Conservation (phyloP, 352 stramenopile species). For the Stramenopiles sp. region DNA sequence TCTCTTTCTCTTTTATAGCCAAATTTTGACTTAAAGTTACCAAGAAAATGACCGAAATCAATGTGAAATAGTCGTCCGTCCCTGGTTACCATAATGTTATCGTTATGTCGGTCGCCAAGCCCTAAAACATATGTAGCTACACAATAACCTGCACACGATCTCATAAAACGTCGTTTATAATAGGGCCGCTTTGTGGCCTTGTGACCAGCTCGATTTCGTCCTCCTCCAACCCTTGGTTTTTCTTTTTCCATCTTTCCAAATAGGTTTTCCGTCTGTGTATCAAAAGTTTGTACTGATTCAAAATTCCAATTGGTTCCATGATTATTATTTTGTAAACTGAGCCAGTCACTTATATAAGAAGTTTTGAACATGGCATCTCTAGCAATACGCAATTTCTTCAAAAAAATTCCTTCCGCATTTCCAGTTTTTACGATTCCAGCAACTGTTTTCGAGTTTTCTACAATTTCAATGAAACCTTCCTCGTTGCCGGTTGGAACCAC, state of each 20-base stretch:
- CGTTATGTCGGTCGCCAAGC: conserved; percentile 37
- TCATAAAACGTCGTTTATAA: conserved; percentile 17
- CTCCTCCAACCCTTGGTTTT: background rate
- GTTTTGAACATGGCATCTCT: background rate
- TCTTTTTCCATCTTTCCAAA: background rate
- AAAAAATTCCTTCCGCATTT: background rate
- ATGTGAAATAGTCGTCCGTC: conserved; percentile 30
- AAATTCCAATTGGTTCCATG: background rate
- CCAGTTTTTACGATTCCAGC: conserved; percentile 61
- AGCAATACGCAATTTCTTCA: background rate
- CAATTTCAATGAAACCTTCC: conserved; percentile 31
- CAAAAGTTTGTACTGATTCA: background rate
- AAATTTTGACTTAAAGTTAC: conserved; percentile 32
- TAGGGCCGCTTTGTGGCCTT: background rate
- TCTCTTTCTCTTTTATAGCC: conserved; percentile 52
- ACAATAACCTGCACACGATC: conserved; percentile 27
- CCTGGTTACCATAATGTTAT: conserved; percentile 36
- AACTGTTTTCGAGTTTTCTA: conserved; percentile 79
- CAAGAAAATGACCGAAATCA: conserved; percentile 32
- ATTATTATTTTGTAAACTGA: background rate
- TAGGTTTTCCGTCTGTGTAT: background rate
- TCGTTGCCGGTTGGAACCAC: conserved; percentile 21
- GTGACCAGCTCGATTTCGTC: background rate
- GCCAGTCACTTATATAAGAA: background rate
- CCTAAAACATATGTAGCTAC: conserved; percentile 37